phyloP scores from a whole-genome alignment of 352 stramenopile species.

The Saprolegnia parasitica region DNA sequence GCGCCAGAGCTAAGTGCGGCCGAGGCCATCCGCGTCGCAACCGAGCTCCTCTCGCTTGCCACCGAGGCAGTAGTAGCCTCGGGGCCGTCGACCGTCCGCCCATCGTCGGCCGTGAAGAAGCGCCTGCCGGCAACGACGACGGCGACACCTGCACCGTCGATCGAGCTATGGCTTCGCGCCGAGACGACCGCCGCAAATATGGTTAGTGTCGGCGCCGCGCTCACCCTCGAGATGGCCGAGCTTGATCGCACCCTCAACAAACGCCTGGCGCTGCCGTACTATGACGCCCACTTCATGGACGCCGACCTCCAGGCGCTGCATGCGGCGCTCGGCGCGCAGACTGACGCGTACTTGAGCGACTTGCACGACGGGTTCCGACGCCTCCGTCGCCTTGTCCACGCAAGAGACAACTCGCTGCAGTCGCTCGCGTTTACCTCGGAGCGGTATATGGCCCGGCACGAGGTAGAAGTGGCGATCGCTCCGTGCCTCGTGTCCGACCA shows the following conservation, averaged over 20 bases:
- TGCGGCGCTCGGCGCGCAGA: background rate
- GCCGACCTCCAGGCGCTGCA: conserved; percentile 9
- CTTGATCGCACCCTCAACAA: background rate
- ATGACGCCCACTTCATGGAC: background rate
- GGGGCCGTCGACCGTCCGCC: background rate
- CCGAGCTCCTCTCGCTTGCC: background rate
- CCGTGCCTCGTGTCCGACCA: background rate
- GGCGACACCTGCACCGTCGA: background rate
- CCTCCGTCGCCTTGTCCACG: background rate
- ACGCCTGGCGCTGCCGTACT: background rate
- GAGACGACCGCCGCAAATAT: conserved; percentile 2
- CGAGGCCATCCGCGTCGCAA: conserved; percentile 16
- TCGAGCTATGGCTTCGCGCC: background rate
- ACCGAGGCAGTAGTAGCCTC: background rate
- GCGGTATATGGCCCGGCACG: background rate
- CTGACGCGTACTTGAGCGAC: conserved; percentile 10
- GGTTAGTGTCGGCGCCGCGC: background rate
- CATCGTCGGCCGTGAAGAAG: background rate
- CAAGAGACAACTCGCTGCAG: background rate
- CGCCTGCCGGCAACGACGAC: background rate
- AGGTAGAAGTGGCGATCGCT: background rate
- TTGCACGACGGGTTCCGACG: conserved; percentile 8
- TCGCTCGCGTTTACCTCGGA: background rate
- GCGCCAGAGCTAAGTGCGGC: conserved; percentile 9
- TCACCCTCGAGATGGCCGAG: background rate